Evolutionary conservation across 2,329 filamentous ascomycete species (phyloP).

Genomic region (Knufia petricola): DNA sequence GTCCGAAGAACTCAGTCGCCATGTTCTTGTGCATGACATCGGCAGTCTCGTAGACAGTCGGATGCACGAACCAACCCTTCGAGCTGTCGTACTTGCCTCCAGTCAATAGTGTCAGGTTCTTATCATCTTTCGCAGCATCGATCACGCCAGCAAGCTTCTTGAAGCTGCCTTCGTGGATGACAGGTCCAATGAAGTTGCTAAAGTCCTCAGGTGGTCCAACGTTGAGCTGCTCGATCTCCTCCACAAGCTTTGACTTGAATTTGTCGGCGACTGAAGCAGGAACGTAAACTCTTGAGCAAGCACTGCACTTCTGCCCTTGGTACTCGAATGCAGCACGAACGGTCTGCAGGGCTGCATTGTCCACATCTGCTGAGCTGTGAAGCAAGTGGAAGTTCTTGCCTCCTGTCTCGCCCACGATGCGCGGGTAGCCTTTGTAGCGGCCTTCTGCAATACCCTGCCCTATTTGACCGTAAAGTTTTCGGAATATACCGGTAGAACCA

Average conservation of each 20-base stretch:
- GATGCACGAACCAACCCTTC: conserved; percentile 66
- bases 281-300: conserved; percentile 64
- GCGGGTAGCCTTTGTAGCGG: conserved; percentile 66
- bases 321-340: conserved; percentile 73
- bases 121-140: conserved; percentile 61
- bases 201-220: conserved; percentile 57
- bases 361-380: conserved; percentile 60
- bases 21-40: conserved; percentile 61
- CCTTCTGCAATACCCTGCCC: conserved; percentile 67
- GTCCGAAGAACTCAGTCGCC: conserved; percentile 66
- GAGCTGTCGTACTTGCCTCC: conserved; percentile 64
- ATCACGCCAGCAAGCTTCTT: conserved; percentile 64
- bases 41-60: conserved; percentile 62
- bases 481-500: conserved; percentile 76
- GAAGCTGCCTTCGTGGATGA: conserved; percentile 68
- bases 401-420: conserved; percentile 73
- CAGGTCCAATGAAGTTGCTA: conserved; percentile 67
- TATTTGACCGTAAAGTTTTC: conserved; percentile 73
- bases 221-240: conserved; percentile 55
- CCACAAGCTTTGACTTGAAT: conserved; percentile 55
- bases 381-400: conserved; percentile 81
- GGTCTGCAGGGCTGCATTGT: conserved; percentile 65
- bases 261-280: conserved; percentile 60
- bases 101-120: conserved; percentile 55
- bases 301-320: conserved; percentile 77